Percentiles rank a stretch among this genome's conserved stretches.
Evolutionary conservation across 345 rosid genomes (phyloP).

Genomic region (Sisymbrium altissimum): DNA sequence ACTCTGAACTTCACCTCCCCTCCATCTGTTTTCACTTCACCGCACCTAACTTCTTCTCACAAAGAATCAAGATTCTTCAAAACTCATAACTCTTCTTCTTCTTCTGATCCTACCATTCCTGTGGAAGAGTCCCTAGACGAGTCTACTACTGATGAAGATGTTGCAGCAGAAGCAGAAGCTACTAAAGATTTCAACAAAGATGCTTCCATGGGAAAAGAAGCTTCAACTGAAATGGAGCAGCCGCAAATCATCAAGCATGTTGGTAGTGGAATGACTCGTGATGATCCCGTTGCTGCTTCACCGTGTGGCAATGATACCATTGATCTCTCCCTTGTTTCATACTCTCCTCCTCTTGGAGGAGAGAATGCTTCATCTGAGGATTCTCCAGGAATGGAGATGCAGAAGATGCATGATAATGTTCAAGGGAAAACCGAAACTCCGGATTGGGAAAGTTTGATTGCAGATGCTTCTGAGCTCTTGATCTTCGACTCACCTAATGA

Average conservation of each 20-base stretch:
- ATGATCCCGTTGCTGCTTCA: slow-evolving; percentile 34
- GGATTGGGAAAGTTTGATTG: slow-evolving; percentile 60
- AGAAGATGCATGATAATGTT: slow-evolving; percentile 34
- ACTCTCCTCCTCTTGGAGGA: slow-evolving; percentile 24
- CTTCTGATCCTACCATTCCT: slow-evolving; percentile 37
- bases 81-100: slow-evolving; percentile 44
- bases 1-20: slow-evolving; percentile 67
- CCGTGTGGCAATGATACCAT: slow-evolving; percentile 13
- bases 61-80: slow-evolving; percentile 76
- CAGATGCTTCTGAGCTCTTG: slow-evolving; percentile 43
- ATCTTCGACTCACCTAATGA: slow-evolving; percentile 69
- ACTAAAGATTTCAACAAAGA: slow-evolving; percentile 30
- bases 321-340: slow-evolving; percentile 38
- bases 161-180: slow-evolving; percentile 30
- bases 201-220: slow-evolving; percentile 40
- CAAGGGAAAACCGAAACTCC: slow-evolving; percentile 39
- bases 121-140: slow-evolving; percentile 33
- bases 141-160: slow-evolving; percentile 24
- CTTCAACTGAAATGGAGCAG: slow-evolving; percentile 44
- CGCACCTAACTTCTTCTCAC: slow-evolving; percentile 68
- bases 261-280: slow-evolving; percentile 36
- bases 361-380: slow-evolving; percentile 37
- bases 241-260: slow-evolving; percentile 46
- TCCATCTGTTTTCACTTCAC: slow-evolving; percentile 89
- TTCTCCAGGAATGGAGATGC: slow-evolving; percentile 24